Base-by-base conservation (phyloP, 768 basidiomycete genomes). In the Chiua virens region DNA sequence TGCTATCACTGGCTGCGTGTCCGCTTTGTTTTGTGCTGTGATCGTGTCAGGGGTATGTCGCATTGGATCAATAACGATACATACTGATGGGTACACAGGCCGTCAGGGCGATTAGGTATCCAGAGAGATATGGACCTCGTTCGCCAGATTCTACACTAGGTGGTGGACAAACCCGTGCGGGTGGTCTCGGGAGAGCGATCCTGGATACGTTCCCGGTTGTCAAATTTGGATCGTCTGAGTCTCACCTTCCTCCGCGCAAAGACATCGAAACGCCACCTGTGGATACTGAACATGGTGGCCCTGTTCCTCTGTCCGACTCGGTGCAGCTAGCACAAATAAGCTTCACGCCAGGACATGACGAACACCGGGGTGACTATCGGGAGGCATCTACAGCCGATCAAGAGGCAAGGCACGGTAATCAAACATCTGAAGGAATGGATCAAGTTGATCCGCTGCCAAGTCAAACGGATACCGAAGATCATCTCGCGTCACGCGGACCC, bases 161-260 rank as follows among this genome's bases (percentile, higher is more conserved):
- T 39, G 71, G 57, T 27, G 74, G 76, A 34, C 86, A 86, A 62
- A 86, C 83, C 44, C 82, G 91, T 4, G 87, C 92, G 0, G 74
- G 81, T n/a, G 94, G 94, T 8, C 77, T 98, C 45, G 89, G 91
- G 2, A 84, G 91, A 18, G 96, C 96, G 18, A 94, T 98, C 50
- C 75, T 98, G 48, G 95, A 98, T 59, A 97, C 94, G 4, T 98
- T 98, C 73, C 94, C 95, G 5, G 73, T 97, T 55, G 86, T 96
- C 71, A 92, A 93, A 67, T 98, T 94, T 60, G 82, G 83, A 7
- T 50, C 64, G 10, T 66, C 61, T 27, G 54, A 51, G 17, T 30
- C 50, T 22, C 34, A 49, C 34, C 49, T 52, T 30, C 39, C 59
- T 23, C 46, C 28, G 11, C 22, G 53, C 30, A 74, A 72, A 54